phyloP scores from a whole-genome alignment of 164 flowering plant species.

The Paratinospora sagittata region DNA sequence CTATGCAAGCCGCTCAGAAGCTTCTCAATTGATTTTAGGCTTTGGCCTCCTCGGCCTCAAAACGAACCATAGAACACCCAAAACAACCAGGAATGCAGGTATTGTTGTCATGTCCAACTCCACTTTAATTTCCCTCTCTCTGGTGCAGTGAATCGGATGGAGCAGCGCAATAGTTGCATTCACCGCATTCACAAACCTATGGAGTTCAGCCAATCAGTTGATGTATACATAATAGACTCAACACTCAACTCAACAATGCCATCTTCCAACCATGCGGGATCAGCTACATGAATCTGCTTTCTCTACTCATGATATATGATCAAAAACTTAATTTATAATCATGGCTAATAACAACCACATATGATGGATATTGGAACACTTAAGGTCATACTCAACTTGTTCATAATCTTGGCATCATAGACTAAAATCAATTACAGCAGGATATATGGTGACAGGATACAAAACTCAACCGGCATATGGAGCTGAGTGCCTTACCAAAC shows the following conservation, averaged over 20 bases:
- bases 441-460: too few relatives aligned
- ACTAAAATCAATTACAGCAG: too few relatives aligned
- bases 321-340: too few relatives aligned
- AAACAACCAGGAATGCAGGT: slow-evolving; percentile 73
- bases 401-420: not conserved
- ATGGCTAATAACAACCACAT: not conserved
- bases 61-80: slow-evolving; percentile 58
- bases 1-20: not conserved
- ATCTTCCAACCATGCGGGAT: not conserved
- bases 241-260: not conserved
- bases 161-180: slow-evolving; percentile 63
- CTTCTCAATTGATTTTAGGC: slow-evolving; percentile 77
- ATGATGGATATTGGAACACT: not conserved
- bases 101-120: slow-evolving; percentile 76
- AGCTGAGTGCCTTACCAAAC: not conserved
- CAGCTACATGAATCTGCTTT: not conserved
- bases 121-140: slow-evolving; percentile 66
- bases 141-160: slow-evolving; percentile 87
- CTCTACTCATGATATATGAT: too few relatives aligned
- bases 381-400: not conserved
- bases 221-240: not conserved
- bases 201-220: slow-evolving; percentile 2
- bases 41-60: slow-evolving; percentile 74
- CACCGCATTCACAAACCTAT: slow-evolving; percentile 69
- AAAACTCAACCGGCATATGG: too few relatives aligned